Conservation (phyloP, 768 basidiomycete genomes). For the Suillus subaureus region DNA sequence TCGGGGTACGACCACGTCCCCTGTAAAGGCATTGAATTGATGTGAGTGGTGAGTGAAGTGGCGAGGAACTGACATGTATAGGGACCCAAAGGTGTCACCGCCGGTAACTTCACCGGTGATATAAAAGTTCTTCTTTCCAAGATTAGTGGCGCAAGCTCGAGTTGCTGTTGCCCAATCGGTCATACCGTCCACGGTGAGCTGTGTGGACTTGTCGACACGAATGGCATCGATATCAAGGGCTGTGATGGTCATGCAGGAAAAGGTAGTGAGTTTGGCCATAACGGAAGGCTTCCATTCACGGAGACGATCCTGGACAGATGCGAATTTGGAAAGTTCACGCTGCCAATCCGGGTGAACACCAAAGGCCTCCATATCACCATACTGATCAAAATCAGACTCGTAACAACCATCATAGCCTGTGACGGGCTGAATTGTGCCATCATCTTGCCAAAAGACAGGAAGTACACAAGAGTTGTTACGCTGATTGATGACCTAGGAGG, state of each 20-base stretch:
- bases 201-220: conserved; percentile 94
- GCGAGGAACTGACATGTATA: conserved; percentile 68
- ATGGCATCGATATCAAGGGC: conserved; percentile 92
- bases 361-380: conserved; percentile 96
- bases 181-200: conserved; percentile 83
- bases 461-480: conserved; percentile 76
- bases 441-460: conserved; percentile 81
- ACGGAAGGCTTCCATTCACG: conserved; percentile 88
- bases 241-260: conserved; percentile 85
- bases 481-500: conserved; percentile 57
- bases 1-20: conserved; percentile 86
- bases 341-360: conserved; percentile 95
- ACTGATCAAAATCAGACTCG: conserved; percentile 89
- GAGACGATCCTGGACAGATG: conserved; percentile 94
- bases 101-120: conserved; percentile 95
- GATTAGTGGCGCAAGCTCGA: conserved; percentile 66
- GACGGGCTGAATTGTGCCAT: conserved; percentile 56
- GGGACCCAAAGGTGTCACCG: conserved; percentile 85
- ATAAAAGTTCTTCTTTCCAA: conserved; percentile 86
- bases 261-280: conserved; percentile 73
- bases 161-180: conserved; percentile 75
- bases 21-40: conserved; percentile 36
- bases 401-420: conserved; percentile 72
- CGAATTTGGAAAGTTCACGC: conserved; percentile 93
- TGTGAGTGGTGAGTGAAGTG: not conserved